Conservation (phyloP, 768 basidiomycete species). For the Panus rudis region DNA sequence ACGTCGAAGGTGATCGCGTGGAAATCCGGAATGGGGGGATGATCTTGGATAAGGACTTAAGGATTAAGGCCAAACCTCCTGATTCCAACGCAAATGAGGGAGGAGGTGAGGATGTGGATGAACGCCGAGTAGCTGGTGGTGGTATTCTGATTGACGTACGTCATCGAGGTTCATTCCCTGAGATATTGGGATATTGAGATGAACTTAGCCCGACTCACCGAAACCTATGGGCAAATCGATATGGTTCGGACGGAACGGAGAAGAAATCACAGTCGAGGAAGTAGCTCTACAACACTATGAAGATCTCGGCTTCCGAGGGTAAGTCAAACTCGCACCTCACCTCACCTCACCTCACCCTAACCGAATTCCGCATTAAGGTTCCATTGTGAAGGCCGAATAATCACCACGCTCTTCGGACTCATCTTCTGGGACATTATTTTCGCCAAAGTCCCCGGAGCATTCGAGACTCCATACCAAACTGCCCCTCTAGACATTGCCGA, state of each 20-base stretch:
- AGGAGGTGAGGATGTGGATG: neutral
- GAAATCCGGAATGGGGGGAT: neutral
- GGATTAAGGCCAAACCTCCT: neutral
- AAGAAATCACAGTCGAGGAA: conserved; percentile 72
- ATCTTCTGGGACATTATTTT: conserved; percentile 92
- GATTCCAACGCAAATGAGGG: conserved; percentile 20
- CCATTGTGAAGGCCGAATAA: conserved; percentile 83
- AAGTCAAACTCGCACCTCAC: conserved; percentile 16
- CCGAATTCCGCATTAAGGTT: conserved; percentile 40
- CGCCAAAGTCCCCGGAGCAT: conserved; percentile 74
- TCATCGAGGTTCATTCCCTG: conserved; percentile 42
- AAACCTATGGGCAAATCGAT: conserved; percentile 51
- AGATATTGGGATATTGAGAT: conserved; percentile 47
- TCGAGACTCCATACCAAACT: conserved; percentile 87
- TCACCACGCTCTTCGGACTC: conserved; percentile 74
- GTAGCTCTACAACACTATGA: conserved; percentile 81
- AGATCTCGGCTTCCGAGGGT: conserved; percentile 79
- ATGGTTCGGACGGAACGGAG: conserved; percentile 66
- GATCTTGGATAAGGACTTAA: neutral
- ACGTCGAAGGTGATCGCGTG: conserved; percentile 36
- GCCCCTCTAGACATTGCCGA: conserved; percentile 86
- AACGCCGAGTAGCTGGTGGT: neutral
- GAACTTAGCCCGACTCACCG: conserved; percentile 12
- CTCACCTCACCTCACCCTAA: neutral
- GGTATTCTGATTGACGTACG: neutral